Base-by-base conservation (phyloP, 805 yeast species). In the Spencermartinsiella europaea region DNA sequence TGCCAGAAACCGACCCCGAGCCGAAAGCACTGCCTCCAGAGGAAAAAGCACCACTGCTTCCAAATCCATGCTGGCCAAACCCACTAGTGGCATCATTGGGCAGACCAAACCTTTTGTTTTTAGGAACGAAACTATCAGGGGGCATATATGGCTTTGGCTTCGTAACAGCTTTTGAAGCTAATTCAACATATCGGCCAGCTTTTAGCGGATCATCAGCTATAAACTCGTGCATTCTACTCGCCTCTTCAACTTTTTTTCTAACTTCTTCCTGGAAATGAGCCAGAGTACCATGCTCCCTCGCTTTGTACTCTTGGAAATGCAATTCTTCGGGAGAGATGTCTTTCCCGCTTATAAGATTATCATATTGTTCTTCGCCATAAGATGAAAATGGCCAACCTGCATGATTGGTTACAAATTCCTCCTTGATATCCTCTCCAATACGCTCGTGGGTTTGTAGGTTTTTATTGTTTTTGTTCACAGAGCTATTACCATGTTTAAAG, bases 151-250 rank as follows among this genome's bases (percentile, higher is more conserved):
- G 51, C 37, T 48, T 50, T 12, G 19, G 20, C 12, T 44, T 15
- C 2, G 36, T 28, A 3, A 45, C 41, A n/a, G n/a, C n/a, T 35
- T 61, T 60, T 1, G 75, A 70, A 3, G 75, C 65, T 17, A 70
- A 53, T 49, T 81, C 84, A n/a, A 74, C 58, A 58, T 72, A 80
- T 41, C 84, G 67, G 0, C 81, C 83, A 4, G 82, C 84, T 53
- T 72, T 69, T 19, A 65, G 63, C 2, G 76, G 59, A 46, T 76
- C 74, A 0, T 60, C 61, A 7, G 56, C 57, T 2, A 80, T 41
- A 37, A 64, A 68, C 0, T 61, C 46, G 1, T 73, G 47, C 49
- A 79, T 73, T 38, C 62, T 63, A 31, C 64, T 60, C 76, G 74
- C 73, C 52, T 80, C 84, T 12, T 62, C 59, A 17, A 61, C 62